Evolutionary conservation across 768 basidiomycete genomes (phyloP).

Genomic region (Calocera viscosa): DNA sequence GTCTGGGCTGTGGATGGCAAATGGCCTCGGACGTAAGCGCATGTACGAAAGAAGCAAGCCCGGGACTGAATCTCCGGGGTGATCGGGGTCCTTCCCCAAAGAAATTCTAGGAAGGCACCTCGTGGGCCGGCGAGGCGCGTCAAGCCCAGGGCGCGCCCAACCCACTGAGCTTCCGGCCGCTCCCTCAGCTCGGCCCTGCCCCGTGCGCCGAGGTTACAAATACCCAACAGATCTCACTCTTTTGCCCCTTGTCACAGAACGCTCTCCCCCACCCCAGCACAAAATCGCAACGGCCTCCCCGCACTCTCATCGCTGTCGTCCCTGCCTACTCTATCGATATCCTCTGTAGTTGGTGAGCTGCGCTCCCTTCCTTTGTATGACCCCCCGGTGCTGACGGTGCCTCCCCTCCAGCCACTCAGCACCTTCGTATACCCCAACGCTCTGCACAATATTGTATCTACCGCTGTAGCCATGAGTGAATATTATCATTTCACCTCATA

Average conservation of each 20-base stretch:
- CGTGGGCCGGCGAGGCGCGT: neutral
- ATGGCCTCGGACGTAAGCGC: neutral
- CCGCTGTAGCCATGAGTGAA: neutral
- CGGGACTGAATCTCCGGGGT: neutral
- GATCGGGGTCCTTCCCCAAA: constrained; percentile 5
- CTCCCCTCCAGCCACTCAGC: neutral
- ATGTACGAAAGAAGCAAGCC: neutral
- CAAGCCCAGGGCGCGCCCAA: neutral
- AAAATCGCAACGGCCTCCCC: neutral
- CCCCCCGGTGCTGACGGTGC: neutral
- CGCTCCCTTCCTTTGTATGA: neutral
- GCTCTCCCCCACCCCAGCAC: neutral
- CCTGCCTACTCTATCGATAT: neutral
- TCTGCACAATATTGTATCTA: neutral
- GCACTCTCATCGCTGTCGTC: neutral
- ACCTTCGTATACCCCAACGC: neutral
- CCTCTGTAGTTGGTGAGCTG: neutral
- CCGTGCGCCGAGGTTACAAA: neutral
- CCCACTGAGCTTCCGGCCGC: neutral
- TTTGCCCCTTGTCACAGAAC: constrained; percentile 5
- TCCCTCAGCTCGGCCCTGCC: neutral
- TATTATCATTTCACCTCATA: neutral
- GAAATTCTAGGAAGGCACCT: constrained; percentile 1
- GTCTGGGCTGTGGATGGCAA: neutral
- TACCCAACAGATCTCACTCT: neutral